A percentile compares a stretch with the other conserved stretches of the same genome.
These are phyloP conservation scores for Patellaria atrata DNA, from an alignment of 495 filamentous ascomycete species.

Conservation along the genomic window DNA sequence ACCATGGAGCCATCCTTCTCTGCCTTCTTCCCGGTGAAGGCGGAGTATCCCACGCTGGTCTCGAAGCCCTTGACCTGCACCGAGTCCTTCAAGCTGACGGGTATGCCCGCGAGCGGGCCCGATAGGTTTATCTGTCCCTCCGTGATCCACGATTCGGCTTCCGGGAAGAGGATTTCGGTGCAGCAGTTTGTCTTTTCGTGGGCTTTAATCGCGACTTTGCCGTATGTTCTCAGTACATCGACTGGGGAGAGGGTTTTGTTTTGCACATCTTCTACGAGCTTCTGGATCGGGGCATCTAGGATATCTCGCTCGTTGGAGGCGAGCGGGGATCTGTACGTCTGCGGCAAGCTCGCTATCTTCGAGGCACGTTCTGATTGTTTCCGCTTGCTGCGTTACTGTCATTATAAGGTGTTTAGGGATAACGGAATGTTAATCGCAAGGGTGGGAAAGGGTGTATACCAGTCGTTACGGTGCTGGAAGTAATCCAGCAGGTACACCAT, in stretches of 20 bases:
- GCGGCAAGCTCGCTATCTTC: slow-evolving; percentile 51
- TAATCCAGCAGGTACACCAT: slow-evolving; percentile 46
- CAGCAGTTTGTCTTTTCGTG: slow-evolving; percentile 82
- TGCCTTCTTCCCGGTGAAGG: slow-evolving; percentile 50
- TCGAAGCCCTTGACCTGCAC: slow-evolving; percentile 80
- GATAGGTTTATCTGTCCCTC: slow-evolving; percentile 54
- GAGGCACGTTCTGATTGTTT: slow-evolving; percentile 64
- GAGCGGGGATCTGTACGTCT: slow-evolving; percentile 50
- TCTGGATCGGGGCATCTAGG: slow-evolving; percentile 58
- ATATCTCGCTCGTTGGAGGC: slow-evolving; percentile 45
- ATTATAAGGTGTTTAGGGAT: slow-evolving; percentile 2
- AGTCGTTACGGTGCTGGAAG: slow-evolving; percentile 43
- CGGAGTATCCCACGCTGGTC: slow-evolving; percentile 67
- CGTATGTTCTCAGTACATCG: slow-evolving; percentile 76
- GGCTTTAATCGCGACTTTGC: slow-evolving; percentile 72
- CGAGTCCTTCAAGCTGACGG: slow-evolving; percentile 79
- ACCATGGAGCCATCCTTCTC: slow-evolving; percentile 59
- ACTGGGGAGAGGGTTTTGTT: slow-evolving; percentile 45
- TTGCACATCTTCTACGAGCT: slow-evolving; percentile 68
- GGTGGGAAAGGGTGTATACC: slow-evolving; percentile 29
- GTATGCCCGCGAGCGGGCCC: slow-evolving; percentile 81
- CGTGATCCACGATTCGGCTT: slow-evolving; percentile 62
- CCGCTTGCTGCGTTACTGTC: slow-evolving; percentile 39
- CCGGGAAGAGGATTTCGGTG: slow-evolving; percentile 74
- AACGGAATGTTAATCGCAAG: background rate